phyloP scores from a whole-genome alignment of 2,329 filamentous ascomycete genomes.

The Chaetomiaceae sp. region DNA sequence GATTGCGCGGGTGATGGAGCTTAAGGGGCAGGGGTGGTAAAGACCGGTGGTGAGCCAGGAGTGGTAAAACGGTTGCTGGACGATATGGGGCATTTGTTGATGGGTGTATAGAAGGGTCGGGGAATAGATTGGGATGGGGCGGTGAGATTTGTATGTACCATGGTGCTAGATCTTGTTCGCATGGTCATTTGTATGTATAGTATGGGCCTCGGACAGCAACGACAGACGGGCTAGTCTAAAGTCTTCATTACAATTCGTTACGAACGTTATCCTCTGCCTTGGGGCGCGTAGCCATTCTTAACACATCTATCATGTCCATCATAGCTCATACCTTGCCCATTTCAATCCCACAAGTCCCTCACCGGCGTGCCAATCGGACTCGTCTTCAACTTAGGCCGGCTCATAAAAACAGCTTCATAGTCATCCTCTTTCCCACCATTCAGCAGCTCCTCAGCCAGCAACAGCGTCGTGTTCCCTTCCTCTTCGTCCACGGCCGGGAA shows the following conservation, averaged over 20 bases:
- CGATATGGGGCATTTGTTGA: too few relatives aligned
- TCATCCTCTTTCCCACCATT: conserved; percentile 56
- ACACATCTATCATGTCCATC: neutral
- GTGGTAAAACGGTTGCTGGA: neutral
- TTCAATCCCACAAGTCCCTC: conserved; percentile 23
- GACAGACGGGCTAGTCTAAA: too few relatives aligned
- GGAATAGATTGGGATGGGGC: neutral
- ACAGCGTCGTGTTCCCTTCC: conserved; percentile 35
- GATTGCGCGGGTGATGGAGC: conserved; percentile 59
- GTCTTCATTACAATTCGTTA: too few relatives aligned
- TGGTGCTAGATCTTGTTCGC: neutral
- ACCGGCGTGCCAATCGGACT: conserved; percentile 61
- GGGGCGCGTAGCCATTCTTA: neutral
- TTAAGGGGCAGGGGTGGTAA: conserved; percentile 77
- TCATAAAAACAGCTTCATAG: conserved; percentile 81
- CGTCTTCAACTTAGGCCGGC: conserved; percentile 71
- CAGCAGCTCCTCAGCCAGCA: conserved; percentile 66
- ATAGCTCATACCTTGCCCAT: neutral
- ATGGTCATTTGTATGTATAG: conserved; percentile 8
- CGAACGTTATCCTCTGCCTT: neutral
- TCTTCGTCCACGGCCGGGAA: conserved; percentile 48
- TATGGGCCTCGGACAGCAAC: neutral
- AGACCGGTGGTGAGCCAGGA: neutral
- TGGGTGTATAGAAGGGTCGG: neutral
- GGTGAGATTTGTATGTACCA: neutral